These are phyloP conservation scores for Cladosporium oxysporum DNA, from an alignment of 2,329 filamentous ascomycete species.

Conservation along the genomic window DNA sequence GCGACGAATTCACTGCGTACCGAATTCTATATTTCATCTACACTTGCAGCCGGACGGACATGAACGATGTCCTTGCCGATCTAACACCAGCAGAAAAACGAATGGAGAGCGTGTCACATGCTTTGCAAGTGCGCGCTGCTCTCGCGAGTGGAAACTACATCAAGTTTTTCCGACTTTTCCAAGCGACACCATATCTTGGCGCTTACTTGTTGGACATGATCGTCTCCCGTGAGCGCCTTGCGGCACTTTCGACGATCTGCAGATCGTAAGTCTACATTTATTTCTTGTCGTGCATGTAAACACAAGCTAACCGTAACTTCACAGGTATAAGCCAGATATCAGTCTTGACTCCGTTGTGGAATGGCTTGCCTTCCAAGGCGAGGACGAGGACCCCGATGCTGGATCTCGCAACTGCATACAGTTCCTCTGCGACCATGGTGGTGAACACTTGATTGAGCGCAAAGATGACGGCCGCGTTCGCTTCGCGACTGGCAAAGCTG, in stretches of 20 bases:
- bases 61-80: slow-evolving; percentile 98
- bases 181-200: slow-evolving; percentile 82
- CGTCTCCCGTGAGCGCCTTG: slow-evolving; percentile 86
- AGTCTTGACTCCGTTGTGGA: slow-evolving; percentile 90
- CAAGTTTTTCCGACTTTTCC: slow-evolving; percentile 94
- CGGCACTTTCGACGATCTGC: slow-evolving; percentile 88
- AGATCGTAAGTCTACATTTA: slow-evolving; percentile 72
- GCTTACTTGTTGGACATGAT: slow-evolving; percentile 99
- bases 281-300: not conserved
- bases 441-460: slow-evolving; percentile 75
- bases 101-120: slow-evolving; percentile 82
- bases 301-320: slow-evolving; percentile 47
- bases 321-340: slow-evolving; percentile 88
- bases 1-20: slow-evolving; percentile 97
- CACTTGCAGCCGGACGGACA: slow-evolving; percentile 94
- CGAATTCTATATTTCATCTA: slow-evolving; percentile 99
- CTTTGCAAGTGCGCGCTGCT: slow-evolving; percentile 85
- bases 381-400: slow-evolving; percentile 30
- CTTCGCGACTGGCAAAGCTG: slow-evolving; percentile 74
- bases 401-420: slow-evolving; percentile 63
- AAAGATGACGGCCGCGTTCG: slow-evolving; percentile 67
- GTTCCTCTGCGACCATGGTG: slow-evolving; percentile 81
- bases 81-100: slow-evolving; percentile 96
- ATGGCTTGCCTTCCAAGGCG: slow-evolving; percentile 91
- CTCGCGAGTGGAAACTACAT: slow-evolving; percentile 95